phyloP scores from a whole-genome alignment of 2,329 filamentous ascomycete species.

The Fusarium sp. region DNA sequence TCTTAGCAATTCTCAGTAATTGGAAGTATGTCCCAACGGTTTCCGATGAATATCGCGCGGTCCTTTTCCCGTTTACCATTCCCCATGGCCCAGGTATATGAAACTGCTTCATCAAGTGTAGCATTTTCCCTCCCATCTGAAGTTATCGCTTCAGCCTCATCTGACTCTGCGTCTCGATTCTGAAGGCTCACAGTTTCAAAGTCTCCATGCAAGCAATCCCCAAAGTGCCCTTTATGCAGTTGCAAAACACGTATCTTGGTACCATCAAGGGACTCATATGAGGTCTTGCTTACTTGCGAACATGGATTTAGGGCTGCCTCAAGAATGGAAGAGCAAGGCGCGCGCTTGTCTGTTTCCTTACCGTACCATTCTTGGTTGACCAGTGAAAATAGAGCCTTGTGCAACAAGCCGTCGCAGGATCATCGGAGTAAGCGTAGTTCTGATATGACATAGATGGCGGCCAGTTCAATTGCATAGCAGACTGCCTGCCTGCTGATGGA shows the following conservation, averaged over 20 bases:
- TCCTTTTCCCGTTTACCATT: not conserved
- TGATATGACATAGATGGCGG: not conserved
- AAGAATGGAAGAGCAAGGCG: rapidly evolving
- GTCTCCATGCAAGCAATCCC: not conserved
- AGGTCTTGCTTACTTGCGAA: not conserved
- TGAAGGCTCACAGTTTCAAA: not conserved
- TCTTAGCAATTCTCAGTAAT: not conserved
- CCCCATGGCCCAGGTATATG: not conserved
- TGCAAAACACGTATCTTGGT: not conserved
- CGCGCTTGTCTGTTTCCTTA: rapidly evolving
- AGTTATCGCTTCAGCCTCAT: too few relatives aligned
- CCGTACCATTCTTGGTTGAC: not conserved
- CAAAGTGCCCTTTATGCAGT: not conserved
- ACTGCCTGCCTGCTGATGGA: not conserved
- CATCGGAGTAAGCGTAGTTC: not conserved
- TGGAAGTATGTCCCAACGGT: not conserved
- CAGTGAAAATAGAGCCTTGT: not conserved
- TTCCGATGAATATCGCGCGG: not conserved
- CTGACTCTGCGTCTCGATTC: not conserved
- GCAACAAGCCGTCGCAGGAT: not conserved
- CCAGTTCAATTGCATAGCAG: not conserved
- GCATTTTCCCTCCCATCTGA: rapidly evolving
- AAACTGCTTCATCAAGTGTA: not conserved
- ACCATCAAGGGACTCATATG: not conserved
- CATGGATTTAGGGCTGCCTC: rapidly evolving